Evolutionary conservation across 495 filamentous ascomycete species (phyloP).

Genomic region (Penicillium malachiteum): DNA sequence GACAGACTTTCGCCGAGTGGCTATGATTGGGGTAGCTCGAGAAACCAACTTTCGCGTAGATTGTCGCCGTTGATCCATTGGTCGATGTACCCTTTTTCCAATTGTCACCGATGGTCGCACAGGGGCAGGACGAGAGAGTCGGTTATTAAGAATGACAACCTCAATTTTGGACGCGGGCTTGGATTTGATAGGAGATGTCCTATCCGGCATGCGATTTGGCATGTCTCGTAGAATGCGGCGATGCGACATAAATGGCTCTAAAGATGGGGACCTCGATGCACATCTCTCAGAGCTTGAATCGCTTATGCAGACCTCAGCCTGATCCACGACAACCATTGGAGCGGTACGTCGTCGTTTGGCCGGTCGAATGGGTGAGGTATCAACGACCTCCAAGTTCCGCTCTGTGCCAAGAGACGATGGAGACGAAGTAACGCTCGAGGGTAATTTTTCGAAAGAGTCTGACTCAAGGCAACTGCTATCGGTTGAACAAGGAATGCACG

Average conservation of each 20-base stretch:
- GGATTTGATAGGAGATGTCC: not conserved
- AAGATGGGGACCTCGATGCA: constrained; percentile 6
- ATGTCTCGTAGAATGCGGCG: constrained; percentile 21
- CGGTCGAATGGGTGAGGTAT: constrained; percentile 16
- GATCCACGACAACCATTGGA: constrained; percentile 13
- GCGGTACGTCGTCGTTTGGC: constrained; percentile 29
- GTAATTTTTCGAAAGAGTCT: constrained; percentile 13
- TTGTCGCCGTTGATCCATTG: constrained; percentile 19
- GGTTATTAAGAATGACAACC: constrained; percentile 40
- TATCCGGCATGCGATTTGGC: constrained; percentile 9
- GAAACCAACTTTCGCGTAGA: constrained; percentile 12
- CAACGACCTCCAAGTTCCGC: constrained; percentile 13
- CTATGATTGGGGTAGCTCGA: not conserved
- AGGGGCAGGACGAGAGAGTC: not conserved
- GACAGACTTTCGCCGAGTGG: constrained; percentile 7
- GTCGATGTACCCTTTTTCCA: constrained; percentile 20
- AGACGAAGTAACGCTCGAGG: constrained; percentile 35
- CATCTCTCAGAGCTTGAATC: not conserved
- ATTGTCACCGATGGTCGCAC: constrained; percentile 7
- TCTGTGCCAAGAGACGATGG: constrained; percentile 29
- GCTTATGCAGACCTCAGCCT: not conserved
- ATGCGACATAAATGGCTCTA: constrained; percentile 9
- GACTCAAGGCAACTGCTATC: constrained; percentile 26
- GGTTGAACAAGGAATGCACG: constrained; percentile 22
- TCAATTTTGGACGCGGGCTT: constrained; percentile 25